A percentile compares a stretch with the other conserved stretches of the same genome.
These are phyloP conservation scores for Acer campestre DNA, from an alignment of 345 rosid genomes.

Conservation along the genomic window DNA sequence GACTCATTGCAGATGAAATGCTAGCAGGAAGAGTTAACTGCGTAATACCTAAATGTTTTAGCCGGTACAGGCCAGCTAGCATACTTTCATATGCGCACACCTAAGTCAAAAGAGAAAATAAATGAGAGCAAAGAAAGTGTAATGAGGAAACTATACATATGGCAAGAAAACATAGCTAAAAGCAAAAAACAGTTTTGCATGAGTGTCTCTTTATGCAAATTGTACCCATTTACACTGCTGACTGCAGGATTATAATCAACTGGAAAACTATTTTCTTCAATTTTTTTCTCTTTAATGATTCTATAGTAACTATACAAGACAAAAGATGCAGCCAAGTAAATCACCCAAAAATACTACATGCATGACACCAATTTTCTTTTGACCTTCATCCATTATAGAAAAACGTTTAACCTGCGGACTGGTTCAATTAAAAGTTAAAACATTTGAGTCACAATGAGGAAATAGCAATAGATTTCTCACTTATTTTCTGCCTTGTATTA, in stretches of 20 bases:
- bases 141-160: not conserved
- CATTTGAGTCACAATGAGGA: not conserved
- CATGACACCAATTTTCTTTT: not conserved
- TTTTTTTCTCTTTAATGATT: not conserved
- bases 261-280: not conserved
- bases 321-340: not conserved
- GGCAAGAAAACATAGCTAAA: not conserved
- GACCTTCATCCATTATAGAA: not conserved
- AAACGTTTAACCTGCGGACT: not conserved
- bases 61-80: slow-evolving; percentile 92
- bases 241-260: not conserved
- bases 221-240: not conserved
- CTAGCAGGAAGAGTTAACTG: slow-evolving; percentile 73
- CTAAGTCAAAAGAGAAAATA: slow-evolving; percentile 37
- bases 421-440: not conserved
- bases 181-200: not conserved
- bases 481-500: not conserved
- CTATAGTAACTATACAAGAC: not conserved
- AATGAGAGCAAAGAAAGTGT: not conserved
- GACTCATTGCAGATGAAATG: slow-evolving; percentile 85
- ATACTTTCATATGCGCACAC: slow-evolving; percentile 96
- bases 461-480: not conserved
- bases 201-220: not conserved
- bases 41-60: slow-evolving; percentile 90
- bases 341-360: slow-evolving; percentile 3